These are phyloP conservation scores for Oryza meridionalis DNA, from an alignment of 176 grass and related monocot species.

Conservation along the genomic window DNA sequence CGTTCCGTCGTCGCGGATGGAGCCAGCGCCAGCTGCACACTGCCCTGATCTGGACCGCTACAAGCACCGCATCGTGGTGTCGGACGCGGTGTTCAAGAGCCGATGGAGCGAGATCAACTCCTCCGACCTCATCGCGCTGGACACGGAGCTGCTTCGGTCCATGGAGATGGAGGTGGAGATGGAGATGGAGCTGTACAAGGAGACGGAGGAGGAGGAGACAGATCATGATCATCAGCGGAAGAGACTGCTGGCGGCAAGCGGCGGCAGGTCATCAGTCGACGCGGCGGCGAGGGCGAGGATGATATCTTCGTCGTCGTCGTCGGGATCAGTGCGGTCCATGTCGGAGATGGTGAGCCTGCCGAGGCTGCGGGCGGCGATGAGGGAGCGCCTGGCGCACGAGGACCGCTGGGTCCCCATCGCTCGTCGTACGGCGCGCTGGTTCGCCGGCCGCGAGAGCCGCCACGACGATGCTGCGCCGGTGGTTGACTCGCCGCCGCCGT, in stretches of 20 bases:
- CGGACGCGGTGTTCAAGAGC: constrained; percentile 75
- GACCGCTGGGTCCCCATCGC: constrained; percentile 86
- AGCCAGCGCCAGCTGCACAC: neutral
- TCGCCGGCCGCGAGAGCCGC: constrained; percentile 39
- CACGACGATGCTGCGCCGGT: neutral
- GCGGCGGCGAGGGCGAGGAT: constrained; percentile 35
- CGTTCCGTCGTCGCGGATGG: constrained; percentile 52
- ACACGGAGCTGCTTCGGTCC: constrained; percentile 65
- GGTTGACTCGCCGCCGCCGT: neutral
- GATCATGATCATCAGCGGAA: constrained; percentile 52
- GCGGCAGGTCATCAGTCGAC: neutral
- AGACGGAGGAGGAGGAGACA: constrained; percentile 32
- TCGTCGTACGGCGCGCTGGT: constrained; percentile 72
- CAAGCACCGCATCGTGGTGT: constrained; percentile 78
- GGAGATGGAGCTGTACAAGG: neutral
- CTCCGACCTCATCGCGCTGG: constrained; percentile 67
- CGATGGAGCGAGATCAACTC: constrained; percentile 97
- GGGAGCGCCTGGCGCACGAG: constrained; percentile 43
- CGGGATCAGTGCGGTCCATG: constrained; percentile 62
- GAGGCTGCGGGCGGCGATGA: constrained; percentile 33
- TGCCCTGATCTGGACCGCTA: constrained; percentile 52
- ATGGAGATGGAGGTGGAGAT: neutral
- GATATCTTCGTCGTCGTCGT: constrained; percentile 23
- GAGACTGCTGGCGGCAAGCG: constrained; percentile 44
- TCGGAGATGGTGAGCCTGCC: constrained; percentile 88